phyloP scores from a whole-genome alignment of 2,329 filamentous ascomycete species.

The Ploettnerulaceae sp. region DNA sequence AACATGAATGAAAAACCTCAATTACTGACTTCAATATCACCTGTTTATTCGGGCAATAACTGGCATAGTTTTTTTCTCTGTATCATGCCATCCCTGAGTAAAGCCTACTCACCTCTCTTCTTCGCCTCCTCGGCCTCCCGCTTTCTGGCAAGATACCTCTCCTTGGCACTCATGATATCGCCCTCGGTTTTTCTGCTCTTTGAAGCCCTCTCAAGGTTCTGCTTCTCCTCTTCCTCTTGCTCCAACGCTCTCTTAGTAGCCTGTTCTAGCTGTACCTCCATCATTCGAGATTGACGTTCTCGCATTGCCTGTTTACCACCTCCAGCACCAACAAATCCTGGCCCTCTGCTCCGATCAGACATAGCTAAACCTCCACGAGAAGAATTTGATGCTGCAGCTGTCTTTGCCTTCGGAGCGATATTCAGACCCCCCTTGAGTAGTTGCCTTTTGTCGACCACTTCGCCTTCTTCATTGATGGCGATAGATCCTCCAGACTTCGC shows the following conservation, averaged over 20 bases:
- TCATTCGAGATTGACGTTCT: slow-evolving; percentile 72
- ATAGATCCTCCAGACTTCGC: slow-evolving; percentile 54
- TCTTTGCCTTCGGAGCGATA: slow-evolving; percentile 58
- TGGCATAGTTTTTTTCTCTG: neutral
- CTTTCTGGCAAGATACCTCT: slow-evolving; percentile 75
- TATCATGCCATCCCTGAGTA: neutral
- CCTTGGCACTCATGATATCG: slow-evolving; percentile 73
- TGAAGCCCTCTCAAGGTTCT: slow-evolving; percentile 56
- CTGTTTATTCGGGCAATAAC: neutral
- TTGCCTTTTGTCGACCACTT: slow-evolving; percentile 81
- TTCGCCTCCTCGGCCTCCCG: slow-evolving; percentile 66
- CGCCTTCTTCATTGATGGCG: slow-evolving; percentile 73
- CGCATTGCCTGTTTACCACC: slow-evolving; percentile 61
- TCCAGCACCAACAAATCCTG: slow-evolving; percentile 40
- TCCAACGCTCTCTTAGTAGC: slow-evolving; percentile 67
- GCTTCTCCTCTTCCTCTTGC: slow-evolving; percentile 60
- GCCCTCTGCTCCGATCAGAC: slow-evolving; percentile 26
- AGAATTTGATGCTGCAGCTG: slow-evolving; percentile 29
- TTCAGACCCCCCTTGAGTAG: slow-evolving; percentile 73
- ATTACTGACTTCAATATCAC: neutral
- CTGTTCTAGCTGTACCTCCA: slow-evolving; percentile 72
- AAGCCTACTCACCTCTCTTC: slow-evolving; percentile 41
- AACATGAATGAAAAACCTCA: neutral
- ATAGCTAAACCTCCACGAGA: slow-evolving; percentile 20
- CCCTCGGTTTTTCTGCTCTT: slow-evolving; percentile 75